A percentile compares a stretch with the other conserved stretches of the same genome.
Evolutionary conservation across 257 asterid genomes (phyloP).

Genomic region (Dorcoceras hygrometricum): DNA sequence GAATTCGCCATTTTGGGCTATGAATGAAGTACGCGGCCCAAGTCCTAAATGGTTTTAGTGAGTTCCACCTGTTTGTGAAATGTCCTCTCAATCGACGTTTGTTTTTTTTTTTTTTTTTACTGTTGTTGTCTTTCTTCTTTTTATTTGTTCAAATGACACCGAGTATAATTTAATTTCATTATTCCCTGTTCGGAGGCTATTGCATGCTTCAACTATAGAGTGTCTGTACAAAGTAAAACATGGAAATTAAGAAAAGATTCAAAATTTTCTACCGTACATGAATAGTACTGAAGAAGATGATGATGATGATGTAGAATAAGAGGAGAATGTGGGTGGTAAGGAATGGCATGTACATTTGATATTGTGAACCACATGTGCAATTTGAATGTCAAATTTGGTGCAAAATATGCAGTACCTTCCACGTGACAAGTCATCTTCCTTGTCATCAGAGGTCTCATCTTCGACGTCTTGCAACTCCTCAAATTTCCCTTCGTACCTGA

Average conservation of each 20-base stretch:
- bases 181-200: slow-evolving; percentile 4
- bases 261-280: slow-evolving; percentile 31
- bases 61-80: slow-evolving; percentile 26
- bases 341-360: slow-evolving; percentile 61
- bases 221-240: slow-evolving; percentile 32
- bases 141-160: neutral
- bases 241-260: slow-evolving; percentile 22
- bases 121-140: no score
- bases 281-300: slow-evolving; percentile 53
- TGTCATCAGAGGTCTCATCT: slow-evolving; percentile 36
- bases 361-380: slow-evolving; percentile 49
- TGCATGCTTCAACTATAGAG: slow-evolving; percentile 21
- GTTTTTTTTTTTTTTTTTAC: neutral
- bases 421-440: slow-evolving; percentile 24
- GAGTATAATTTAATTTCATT: slow-evolving; percentile 21
- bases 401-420: slow-evolving; percentile 76
- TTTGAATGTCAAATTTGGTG: slow-evolving; percentile 58
- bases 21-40: no score
- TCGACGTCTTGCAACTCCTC: slow-evolving; percentile 33
- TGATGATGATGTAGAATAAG: slow-evolving; percentile 46
- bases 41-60: neutral
- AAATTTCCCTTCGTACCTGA: slow-evolving; percentile 50
- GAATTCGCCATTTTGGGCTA: neutral
- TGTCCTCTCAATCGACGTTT: slow-evolving; percentile 24
- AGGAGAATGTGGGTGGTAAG: slow-evolving; percentile 42